Conservation (phyloP, 306 rosid genomes). For the Begonia fuchsioides region DNA sequence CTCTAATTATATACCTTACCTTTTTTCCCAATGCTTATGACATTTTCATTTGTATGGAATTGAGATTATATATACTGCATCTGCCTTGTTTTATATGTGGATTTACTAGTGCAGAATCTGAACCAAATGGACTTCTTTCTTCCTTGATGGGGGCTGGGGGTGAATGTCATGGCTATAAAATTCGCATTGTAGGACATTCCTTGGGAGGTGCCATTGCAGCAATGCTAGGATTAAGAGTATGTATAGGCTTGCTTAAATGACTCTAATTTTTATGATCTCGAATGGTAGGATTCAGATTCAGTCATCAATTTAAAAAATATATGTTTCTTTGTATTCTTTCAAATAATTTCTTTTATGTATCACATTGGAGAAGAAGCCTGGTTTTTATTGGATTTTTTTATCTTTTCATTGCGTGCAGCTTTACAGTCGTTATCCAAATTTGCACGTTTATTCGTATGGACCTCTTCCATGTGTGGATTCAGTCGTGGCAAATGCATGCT, state of each 20-base stretch:
- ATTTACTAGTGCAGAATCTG: conserved; percentile 56
- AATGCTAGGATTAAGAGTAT: conserved; percentile 72
- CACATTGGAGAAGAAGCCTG: no score
- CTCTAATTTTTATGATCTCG: no score
- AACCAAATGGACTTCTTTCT: conserved; percentile 59
- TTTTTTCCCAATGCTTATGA: no score
- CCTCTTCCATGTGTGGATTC: conserved; percentile 89
- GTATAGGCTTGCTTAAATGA: conserved; percentile 2
- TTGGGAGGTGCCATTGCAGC: conserved; percentile 87
- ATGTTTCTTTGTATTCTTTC: no score
- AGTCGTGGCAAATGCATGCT: conserved; percentile 66
- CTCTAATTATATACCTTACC: no score
- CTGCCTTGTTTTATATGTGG: conserved; percentile 12
- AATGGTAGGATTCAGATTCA: no score
- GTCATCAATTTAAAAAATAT: no score
- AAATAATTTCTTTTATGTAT: no score
- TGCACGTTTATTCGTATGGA: conserved; percentile 82
- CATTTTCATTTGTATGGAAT: no score
- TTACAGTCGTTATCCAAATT: conserved; percentile 44
- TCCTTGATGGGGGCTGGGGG: conserved; percentile 65
- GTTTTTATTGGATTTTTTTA: not conserved
- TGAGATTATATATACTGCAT: no score
- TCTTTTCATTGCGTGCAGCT: conserved; percentile 31
- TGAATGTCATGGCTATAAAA: conserved; percentile 68
- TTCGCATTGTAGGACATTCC: conserved; percentile 89